phyloP scores from a whole-genome alignment of 73 alveolate species.

The Tetrahymena borealis region DNA sequence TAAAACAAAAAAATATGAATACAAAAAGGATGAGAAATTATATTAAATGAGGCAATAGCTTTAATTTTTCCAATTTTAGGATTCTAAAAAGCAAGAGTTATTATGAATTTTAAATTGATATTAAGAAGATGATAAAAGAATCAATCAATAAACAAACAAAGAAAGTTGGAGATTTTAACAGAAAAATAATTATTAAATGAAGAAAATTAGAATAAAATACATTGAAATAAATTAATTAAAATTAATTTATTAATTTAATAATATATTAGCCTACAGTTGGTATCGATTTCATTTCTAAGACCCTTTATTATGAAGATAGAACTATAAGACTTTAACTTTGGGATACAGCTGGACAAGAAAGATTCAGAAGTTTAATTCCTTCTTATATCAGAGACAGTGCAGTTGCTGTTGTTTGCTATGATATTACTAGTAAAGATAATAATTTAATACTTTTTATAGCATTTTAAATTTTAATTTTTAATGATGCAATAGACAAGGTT shows the following conservation, averaged over 20 bases:
- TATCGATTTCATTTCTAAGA: conserved; percentile 97
- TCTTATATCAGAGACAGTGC: conserved; percentile 69
- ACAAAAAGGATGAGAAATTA: too few species aligned
- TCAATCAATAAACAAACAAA: background rate
- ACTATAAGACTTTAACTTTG: conserved; percentile 65
- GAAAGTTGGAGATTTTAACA: background rate
- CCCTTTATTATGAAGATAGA: conserved; percentile 89
- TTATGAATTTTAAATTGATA: too few species aligned
- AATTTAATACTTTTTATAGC: background rate
- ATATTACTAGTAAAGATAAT: conserved; percentile 49
- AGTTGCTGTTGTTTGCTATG: conserved; percentile 75
- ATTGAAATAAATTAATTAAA: background rate
- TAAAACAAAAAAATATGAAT: too few species aligned
- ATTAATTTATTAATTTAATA: too few species aligned
- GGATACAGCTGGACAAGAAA: conserved; percentile 78
- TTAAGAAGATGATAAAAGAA: too few species aligned
- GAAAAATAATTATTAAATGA: background rate
- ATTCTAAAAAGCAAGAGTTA: too few species aligned
- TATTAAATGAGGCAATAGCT: too few species aligned
- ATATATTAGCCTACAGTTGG: conserved; percentile 95
- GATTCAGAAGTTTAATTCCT: conserved; percentile 67
- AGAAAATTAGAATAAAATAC: background rate
- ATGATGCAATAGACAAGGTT: conserved; percentile 3
- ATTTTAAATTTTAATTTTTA: background rate
- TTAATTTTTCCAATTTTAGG: too few species aligned